Percentiles rank a stretch among this genome's conserved stretches.
These are phyloP conservation scores for Botrytis cinerea DNA, from an alignment of 2,329 filamentous ascomycete genomes.

Conservation along the genomic window DNA sequence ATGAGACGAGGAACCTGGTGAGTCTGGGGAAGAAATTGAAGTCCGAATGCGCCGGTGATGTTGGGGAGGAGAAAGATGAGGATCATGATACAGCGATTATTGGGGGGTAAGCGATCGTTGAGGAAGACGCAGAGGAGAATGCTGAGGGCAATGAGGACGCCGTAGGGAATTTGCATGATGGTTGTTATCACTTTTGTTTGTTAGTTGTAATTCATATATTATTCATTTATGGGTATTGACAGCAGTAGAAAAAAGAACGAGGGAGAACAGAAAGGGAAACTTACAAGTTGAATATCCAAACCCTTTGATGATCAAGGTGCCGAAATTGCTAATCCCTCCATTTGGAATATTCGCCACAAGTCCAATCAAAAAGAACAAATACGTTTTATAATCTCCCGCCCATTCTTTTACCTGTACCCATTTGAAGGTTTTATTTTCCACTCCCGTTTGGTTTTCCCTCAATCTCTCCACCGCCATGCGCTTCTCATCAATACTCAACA, in stretches of 20 bases:
- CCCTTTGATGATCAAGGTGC: slow-evolving; percentile 59
- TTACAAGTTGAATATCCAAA: slow-evolving; percentile 45
- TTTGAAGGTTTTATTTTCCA: slow-evolving; percentile 44
- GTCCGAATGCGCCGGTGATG: slow-evolving; percentile 54
- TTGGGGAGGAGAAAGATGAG: slow-evolving; percentile 58
- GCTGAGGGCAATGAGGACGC: slow-evolving; percentile 59
- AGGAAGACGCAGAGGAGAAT: slow-evolving; percentile 43
- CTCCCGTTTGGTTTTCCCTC: slow-evolving; percentile 37
- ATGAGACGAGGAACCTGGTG: slow-evolving; percentile 50
- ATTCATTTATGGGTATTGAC: neutral
- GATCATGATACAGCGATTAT: slow-evolving; percentile 39
- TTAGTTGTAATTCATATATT: neutral
- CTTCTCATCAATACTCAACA: slow-evolving; percentile 31
- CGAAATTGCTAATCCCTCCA: slow-evolving; percentile 59
- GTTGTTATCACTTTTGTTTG: slow-evolving; percentile 48
- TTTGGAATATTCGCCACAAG: slow-evolving; percentile 54
- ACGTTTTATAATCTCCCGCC: slow-evolving; percentile 28
- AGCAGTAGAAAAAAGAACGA: neutral
- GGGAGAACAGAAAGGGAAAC: neutral
- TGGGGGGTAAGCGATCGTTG: slow-evolving; percentile 53
- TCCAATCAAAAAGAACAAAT: slow-evolving; percentile 49
- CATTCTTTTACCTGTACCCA: slow-evolving; percentile 37
- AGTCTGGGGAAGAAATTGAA: slow-evolving; percentile 46
- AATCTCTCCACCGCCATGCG: slow-evolving; percentile 44
- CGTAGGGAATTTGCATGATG: slow-evolving; percentile 55